Base-by-base conservation (phyloP, 805 yeast genomes). In the Pichia ethanolica region DNA sequence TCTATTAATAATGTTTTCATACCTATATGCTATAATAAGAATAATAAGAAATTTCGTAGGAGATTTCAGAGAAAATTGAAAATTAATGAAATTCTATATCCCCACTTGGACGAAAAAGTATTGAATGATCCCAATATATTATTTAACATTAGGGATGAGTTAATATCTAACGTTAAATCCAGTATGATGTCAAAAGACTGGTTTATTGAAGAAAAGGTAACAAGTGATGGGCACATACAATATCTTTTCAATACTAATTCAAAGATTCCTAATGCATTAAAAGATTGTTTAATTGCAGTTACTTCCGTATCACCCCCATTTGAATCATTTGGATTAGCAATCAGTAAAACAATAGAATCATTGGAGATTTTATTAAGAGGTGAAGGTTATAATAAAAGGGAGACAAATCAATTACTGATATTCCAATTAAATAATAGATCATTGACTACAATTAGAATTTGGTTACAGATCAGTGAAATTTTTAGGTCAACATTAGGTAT, bases 1-100 rank as follows among this genome's bases (percentile, higher is more conserved):
- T 84, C 95, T 0, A 71, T 91, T 42, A 86, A 85, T 60, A 91
- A 91, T 61, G 74, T 84, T 51, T 89, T 91, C 61, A 68, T 91
- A 40, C 99, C 98, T 0, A 71, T 86, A 1, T 61, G 83, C 35
- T 83, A 87, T 79, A 59, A 71, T 3, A 57, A 69, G 5, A 83
- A 83, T 59, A 52, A 45, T 14, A 61, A 57, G 4, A 49, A 46
- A 2, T 56, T 64, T 36, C 44, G 39, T 11, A 54, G 54, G 14
- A 56, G 59, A 20, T 47, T 62, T 39, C 48, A 36, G 5, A 35
- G 39, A 9, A 32, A 35, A 10, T 10, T 54, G 13, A 38, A 52
- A 7, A 28, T 27, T 38, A 25, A 35, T 5, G 50, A 50, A 27
- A 12, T 55, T 11, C 7, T 46, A 3, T 12, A 39, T 9, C 47